Base-by-base conservation (phyloP, 2,329 filamentous ascomycete species). In the Thielaviopsis punctulata region DNA sequence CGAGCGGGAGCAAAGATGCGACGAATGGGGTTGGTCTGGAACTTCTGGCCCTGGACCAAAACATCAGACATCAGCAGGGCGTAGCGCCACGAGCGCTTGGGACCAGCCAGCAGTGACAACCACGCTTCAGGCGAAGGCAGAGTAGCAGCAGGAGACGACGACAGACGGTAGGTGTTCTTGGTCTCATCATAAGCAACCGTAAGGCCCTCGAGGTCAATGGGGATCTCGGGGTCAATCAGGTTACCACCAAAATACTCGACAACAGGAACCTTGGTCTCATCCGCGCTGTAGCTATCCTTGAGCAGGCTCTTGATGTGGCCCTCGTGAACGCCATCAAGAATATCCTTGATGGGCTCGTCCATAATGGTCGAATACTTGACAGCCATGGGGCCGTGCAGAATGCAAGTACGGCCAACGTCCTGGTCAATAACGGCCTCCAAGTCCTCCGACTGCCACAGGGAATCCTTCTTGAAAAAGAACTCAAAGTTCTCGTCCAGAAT, bases 391-490 rank as follows among this genome's bases (percentile, higher is more conserved):
- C 92, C 93, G 66, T 98, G 92, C 36, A 98, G 73, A 63, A 98
- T 95, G 71, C 89, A 95, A 45, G 89, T 95, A 63, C 93, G 80
- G 57, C 87, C 89, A 55, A 98, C 92, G 64, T 98, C 93, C 68
- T 96, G 92, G 59, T 76, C 90, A 56, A 95, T 89, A 54, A 98
- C 89, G 51, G 92, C 92, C 62, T 93, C 90, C 10, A 98, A 75
- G 62, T 98, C 92, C 68, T 98, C 92, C 1, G 92, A 96, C 69
- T 98, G 92, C 92, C 92, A 98, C 7, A 98, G 77, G 1, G 92
- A 98, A 66, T 98, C 92, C 73, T 98, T 98, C 80, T 98, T 98
- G 82, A 98, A 98, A 73, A 87, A 98, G 70, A 93, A 95, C 65
- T 98, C 92, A 59, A 98, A 98, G 64, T 90, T 95, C 57, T 94